Conservation (phyloP, 345 rosid species). For the Linum trigynum region DNA sequence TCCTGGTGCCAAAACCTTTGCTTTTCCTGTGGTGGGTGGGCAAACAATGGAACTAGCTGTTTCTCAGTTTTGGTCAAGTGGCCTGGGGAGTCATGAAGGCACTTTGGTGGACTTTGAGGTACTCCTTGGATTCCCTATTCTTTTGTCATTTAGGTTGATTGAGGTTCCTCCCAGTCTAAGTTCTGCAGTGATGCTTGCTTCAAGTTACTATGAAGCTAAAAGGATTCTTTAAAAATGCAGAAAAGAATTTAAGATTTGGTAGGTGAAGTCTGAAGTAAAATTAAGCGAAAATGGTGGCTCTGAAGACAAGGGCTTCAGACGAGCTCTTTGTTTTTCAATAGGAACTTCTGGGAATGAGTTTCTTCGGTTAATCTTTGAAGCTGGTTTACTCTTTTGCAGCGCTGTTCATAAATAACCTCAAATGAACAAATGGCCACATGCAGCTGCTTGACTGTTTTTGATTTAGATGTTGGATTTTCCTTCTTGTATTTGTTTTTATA, state of each 20-base stretch:
- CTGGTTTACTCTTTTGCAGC: background rate
- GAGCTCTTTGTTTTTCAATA: background rate
- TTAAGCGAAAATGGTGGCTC: background rate
- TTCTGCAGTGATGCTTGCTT: background rate
- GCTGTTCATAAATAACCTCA: too few relatives aligned
- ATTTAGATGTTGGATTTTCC: background rate
- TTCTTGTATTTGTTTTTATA: background rate
- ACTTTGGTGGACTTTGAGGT: constrained; percentile 91
- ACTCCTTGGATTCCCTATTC: constrained; percentile 1
- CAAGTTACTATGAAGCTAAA: background rate
- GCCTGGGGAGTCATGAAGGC: constrained; percentile 81
- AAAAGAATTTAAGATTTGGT: background rate
- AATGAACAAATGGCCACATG: background rate
- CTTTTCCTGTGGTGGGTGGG: constrained; percentile 77
- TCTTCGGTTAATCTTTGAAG: background rate
- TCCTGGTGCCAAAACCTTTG: constrained; percentile 66
- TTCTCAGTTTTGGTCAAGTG: constrained; percentile 99
- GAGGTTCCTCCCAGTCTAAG: too few relatives aligned
- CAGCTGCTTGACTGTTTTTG: background rate
- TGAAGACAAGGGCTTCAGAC: background rate
- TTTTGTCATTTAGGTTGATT: background rate
- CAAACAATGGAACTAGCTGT: constrained; percentile 86
- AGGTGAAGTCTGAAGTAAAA: background rate
- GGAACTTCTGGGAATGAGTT: background rate
- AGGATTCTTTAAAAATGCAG: background rate